These are phyloP conservation scores for Nannochloropsis gaditana DNA, from an alignment of 108 stramenopile species.

Conservation along the genomic window DNA sequence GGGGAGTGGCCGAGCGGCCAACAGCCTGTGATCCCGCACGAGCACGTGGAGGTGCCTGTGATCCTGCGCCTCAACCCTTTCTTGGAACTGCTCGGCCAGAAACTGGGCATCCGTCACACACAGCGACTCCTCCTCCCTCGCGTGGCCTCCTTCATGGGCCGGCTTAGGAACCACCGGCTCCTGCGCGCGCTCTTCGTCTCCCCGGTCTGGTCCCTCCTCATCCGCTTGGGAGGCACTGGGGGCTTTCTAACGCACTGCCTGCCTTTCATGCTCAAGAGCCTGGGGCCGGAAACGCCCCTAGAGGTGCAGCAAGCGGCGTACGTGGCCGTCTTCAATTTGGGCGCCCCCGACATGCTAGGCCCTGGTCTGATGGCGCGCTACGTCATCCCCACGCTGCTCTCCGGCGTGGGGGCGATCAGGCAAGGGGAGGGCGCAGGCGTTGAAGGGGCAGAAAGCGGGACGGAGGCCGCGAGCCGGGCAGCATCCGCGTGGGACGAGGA, in stretches of 20 bases:
- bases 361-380: not conserved
- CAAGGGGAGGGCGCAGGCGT: not conserved
- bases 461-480: not conserved
- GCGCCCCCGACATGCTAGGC: not conserved
- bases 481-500: not conserved
- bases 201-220: not conserved
- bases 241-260: not conserved
- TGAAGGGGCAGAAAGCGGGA: not conserved
- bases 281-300: not conserved
- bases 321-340: slow-evolving; percentile 13
- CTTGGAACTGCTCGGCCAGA: slow-evolving; percentile 7
- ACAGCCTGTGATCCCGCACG: not conserved
- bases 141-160: not conserved
- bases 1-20: not conserved
- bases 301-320: slow-evolving; percentile 18
- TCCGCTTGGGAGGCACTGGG: not conserved
- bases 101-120: not conserved
- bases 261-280: not conserved
- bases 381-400: not conserved
- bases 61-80: not conserved
- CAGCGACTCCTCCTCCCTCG: not conserved
- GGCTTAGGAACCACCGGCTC: not conserved
- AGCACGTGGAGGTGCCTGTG: not conserved
- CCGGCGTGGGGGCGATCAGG: not conserved
- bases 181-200: slow-evolving; percentile 20